A percentile compares a stretch with the other conserved stretches of the same genome.
Conservation (phyloP, 2,329 filamentous ascomycete genomes). For the Colletotrichum liriopes region DNA sequence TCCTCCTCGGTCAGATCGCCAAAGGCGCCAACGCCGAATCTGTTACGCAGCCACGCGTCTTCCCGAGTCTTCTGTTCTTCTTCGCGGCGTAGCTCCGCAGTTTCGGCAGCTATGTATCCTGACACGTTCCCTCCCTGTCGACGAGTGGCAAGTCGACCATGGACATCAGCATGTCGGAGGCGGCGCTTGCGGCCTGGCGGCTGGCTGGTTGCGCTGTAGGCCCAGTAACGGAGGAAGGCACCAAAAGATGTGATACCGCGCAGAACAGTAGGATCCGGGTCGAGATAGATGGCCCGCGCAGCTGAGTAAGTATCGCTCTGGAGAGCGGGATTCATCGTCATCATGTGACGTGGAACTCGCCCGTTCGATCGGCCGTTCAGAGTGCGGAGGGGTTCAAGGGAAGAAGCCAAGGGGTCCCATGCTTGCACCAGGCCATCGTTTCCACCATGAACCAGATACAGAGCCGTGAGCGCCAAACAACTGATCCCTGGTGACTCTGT, state of each 20-base stretch:
- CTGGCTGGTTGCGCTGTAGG: constrained; percentile 87
- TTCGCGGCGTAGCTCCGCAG: constrained; percentile 83
- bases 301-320: constrained; percentile 84
- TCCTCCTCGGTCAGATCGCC: constrained; percentile 77
- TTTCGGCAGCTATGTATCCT: constrained; percentile 90
- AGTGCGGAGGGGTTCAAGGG: constrained; percentile 83
- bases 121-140: constrained; percentile 78
- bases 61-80: constrained; percentile 78
- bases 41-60: constrained; percentile 77
- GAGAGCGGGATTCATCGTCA: constrained; percentile 69
- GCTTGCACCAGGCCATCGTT: constrained; percentile 96
- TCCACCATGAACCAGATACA: constrained; percentile 93
- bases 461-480: constrained; percentile 83
- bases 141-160: constrained; percentile 66
- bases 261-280: constrained; percentile 88
- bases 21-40: constrained; percentile 86
- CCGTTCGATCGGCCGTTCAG: constrained; percentile 89
- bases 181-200: constrained; percentile 85
- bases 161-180: constrained; percentile 76
- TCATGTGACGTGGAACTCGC: constrained; percentile 82
- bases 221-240: constrained; percentile 91
- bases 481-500: constrained; percentile 93
- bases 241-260: constrained; percentile 91
- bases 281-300: constrained; percentile 86
- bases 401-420: constrained; percentile 95